Conservation (phyloP, 2,329 filamentous ascomycete genomes). For the Fusarium xyrophilum region DNA sequence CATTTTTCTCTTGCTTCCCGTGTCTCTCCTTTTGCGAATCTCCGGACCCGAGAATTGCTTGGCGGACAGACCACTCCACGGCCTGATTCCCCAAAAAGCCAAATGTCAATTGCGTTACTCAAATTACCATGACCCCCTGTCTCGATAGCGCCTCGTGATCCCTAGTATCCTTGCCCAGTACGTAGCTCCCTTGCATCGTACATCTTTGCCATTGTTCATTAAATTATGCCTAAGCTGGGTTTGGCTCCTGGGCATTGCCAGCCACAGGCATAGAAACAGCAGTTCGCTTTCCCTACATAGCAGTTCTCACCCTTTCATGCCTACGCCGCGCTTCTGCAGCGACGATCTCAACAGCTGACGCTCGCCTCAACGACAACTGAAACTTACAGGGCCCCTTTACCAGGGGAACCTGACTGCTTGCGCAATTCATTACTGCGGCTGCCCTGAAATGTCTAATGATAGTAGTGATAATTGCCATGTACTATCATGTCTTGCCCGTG, state of each 20-base stretch:
- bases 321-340: conserved; percentile 20
- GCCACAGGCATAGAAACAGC: neutral
- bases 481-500: conserved; percentile 5
- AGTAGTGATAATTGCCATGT: neutral
- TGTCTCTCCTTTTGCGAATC: conserved; percentile 9
- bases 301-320: conserved; percentile 10
- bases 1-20: neutral
- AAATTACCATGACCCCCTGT: conserved; percentile 37
- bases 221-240: neutral
- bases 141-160: conserved; percentile 41
- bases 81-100: neutral
- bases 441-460: conserved; percentile 2
- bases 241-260: neutral
- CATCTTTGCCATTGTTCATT: conserved; percentile 12
- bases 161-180: conserved; percentile 31
- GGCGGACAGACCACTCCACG: conserved; percentile 4
- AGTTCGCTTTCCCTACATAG: conserved; percentile 14
- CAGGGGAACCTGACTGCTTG: conserved; percentile 7
- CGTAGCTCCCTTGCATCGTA: conserved; percentile 30
- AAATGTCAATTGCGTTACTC: conserved; percentile 25
- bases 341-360: conserved; percentile 31
- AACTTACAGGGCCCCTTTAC: conserved; percentile 22
- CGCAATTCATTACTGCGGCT: neutral
- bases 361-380: conserved; percentile 31
- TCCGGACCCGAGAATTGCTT: conserved; percentile 4